phyloP scores from a whole-genome alignment of 164 flowering plant species.

The Sedum album region DNA sequence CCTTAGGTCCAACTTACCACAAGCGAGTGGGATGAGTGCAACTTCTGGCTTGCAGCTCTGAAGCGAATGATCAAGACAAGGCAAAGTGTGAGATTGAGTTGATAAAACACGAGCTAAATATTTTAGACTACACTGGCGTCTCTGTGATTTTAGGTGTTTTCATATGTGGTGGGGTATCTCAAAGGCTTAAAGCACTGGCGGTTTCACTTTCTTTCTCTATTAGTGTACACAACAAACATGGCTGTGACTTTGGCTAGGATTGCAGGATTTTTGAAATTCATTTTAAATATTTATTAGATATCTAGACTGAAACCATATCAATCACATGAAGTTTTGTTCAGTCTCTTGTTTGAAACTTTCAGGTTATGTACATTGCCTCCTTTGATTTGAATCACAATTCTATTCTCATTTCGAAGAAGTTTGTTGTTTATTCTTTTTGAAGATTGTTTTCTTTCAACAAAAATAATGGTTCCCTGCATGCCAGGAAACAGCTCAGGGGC shows the following conservation, averaged over 20 bases:
- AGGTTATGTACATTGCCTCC: no score
- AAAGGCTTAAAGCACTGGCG: no score
- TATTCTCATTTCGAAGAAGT: no score
- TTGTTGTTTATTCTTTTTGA: no score
- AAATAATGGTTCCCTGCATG: no score
- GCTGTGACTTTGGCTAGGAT: not conserved
- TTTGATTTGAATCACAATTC: no score
- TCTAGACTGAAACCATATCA: not conserved
- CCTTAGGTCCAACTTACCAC: constrained; percentile 76
- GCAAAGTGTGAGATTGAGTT: constrained; percentile 51
- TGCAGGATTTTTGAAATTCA: constrained; percentile 16
- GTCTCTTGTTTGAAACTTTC: no score
- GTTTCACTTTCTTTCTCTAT: not conserved
- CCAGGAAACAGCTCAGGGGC: no score
- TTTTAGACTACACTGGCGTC: not conserved
- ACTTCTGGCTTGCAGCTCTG: constrained; percentile 87
- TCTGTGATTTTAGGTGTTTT: not conserved
- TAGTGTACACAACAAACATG: constrained; percentile 15
- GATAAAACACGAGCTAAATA: not conserved
- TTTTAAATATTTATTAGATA: not conserved
- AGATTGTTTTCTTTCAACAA: no score
- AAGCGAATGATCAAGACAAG: constrained; percentile 92
- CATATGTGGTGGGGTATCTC: not conserved
- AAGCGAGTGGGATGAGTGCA: constrained; percentile 98
- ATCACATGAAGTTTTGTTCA: not conserved